phyloP scores from a whole-genome alignment of 2,329 filamentous ascomycete species.

The Cyphellophora attinorum region DNA sequence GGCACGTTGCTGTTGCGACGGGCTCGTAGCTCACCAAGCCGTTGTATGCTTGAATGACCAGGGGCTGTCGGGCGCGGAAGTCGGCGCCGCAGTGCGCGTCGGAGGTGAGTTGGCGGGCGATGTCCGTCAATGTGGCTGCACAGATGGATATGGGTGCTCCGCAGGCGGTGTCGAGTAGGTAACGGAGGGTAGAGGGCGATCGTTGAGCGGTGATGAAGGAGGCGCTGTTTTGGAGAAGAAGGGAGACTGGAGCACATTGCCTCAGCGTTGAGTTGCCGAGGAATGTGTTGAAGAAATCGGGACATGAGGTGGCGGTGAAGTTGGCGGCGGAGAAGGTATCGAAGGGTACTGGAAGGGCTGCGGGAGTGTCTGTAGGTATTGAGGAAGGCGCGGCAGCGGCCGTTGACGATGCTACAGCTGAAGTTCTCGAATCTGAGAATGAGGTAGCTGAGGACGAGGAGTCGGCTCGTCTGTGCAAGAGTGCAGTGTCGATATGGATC shows the following conservation, averaged over 20 bases:
- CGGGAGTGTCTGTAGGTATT: constrained; percentile 9
- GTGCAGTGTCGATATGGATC: constrained; percentile 14
- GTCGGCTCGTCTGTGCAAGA: constrained; percentile 6
- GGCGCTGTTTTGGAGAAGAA: constrained; percentile 74
- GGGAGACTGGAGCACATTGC: constrained; percentile 71
- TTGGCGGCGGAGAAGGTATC: constrained; percentile 56
- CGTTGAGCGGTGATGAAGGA: constrained; percentile 74
- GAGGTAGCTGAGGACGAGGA: constrained; percentile 3
- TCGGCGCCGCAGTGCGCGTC: constrained; percentile 62
- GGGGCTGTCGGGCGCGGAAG: constrained; percentile 54
- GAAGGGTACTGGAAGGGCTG: constrained; percentile 53
- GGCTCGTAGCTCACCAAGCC: constrained; percentile 69
- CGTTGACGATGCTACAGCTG: constrained; percentile 8
- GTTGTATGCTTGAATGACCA: constrained; percentile 64
- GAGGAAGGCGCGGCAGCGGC: constrained; percentile 13
- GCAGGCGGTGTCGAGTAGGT: constrained; percentile 72
- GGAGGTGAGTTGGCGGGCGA: constrained; percentile 57
- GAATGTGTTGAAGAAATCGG: constrained; percentile 55
- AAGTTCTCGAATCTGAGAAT: constrained; percentile 11
- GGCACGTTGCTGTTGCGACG: constrained; percentile 71
- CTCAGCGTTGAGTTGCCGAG: constrained; percentile 58
- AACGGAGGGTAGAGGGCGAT: constrained; percentile 62
- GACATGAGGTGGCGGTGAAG: constrained; percentile 44
- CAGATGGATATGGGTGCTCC: constrained; percentile 57
- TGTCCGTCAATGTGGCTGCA: constrained; percentile 50